Evolutionary conservation across 1,139 yeast species (phyloP).

Genomic region (Hanseniaspora gamundiae): DNA sequence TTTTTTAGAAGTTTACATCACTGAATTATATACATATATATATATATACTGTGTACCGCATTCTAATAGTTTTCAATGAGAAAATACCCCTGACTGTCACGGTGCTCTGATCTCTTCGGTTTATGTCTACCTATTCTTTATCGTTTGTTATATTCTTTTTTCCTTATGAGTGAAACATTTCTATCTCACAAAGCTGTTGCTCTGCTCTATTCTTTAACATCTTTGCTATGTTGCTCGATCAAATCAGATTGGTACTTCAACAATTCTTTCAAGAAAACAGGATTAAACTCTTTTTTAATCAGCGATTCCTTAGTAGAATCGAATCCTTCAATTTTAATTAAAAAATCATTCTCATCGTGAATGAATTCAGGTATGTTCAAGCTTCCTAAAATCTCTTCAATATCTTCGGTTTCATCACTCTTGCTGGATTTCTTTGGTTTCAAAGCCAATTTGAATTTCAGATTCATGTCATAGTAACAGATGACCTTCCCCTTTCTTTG

Average conservation of each 20-base stretch:
- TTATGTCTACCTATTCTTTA: background rate
- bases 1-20: background rate
- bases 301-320: slow-evolving; percentile 17
- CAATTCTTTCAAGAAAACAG: slow-evolving; percentile 37
- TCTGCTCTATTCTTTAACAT: slow-evolving; percentile 44
- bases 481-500: slow-evolving; percentile 72
- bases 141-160: no score
- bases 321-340: slow-evolving; percentile 36
- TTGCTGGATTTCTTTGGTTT: slow-evolving; percentile 11
- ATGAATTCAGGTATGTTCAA: slow-evolving; percentile 52
- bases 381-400: slow-evolving; percentile 28
- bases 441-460: slow-evolving; percentile 29
- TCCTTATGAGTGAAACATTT: slow-evolving; percentile 1
- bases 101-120: no score
- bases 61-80: no score
- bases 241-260: slow-evolving; percentile 50
- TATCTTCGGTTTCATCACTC: slow-evolving; percentile 28
- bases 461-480: slow-evolving; percentile 55
- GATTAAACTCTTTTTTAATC: slow-evolving; percentile 38
- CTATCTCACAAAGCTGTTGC: no score
- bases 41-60: background rate
- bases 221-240: slow-evolving; percentile 46
- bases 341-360: slow-evolving; percentile 62
- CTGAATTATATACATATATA: background rate
- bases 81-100: no score